Base-by-base conservation (phyloP, 306 rosid species). In the Acmispon strigosus region DNA sequence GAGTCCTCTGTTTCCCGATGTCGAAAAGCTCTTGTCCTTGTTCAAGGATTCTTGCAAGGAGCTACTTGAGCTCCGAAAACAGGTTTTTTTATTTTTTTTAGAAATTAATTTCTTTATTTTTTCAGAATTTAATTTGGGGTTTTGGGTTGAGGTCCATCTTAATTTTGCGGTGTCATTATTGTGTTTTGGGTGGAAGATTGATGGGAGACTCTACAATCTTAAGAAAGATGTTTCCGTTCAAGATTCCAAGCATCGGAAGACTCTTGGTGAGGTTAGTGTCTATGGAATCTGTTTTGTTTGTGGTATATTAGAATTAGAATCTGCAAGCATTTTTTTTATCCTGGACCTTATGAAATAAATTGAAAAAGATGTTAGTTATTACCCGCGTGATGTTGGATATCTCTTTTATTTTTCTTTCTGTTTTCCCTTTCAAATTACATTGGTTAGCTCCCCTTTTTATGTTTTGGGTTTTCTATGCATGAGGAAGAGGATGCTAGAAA, bases 1-100 rank as follows among this genome's bases (percentile, higher is more conserved):
- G 2, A 74, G 87, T 13, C 97, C 98, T 50, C 54, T 90, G 66
- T 94, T 94, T 69, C 97, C 96, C 0, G 96, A 94, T 68, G 98
- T 94, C 3, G 98, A 90, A 76, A 89, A 87, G 62, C 93, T 90
- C 49, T 79, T 89, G 66, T 82, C 95, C 45, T 44, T 94, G 83
- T 90, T 94, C 86, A 90, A 86, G 85, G 96, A 89, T 83, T 94
- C 98, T 47, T 86, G 89, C 72, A 86, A 90, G 78, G 98, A 94
- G 82, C 78, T 94, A 78, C 87, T 90, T 61, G 96, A 90, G 88
- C 97, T 94, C 54, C 92, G 90, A 13, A 90, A 85, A 77, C 98
- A 94, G 96, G 98, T 90, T 74, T 60, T 56, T 8, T 18, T 64
- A 56, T 13, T n/a, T n/a, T n/a, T 61, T 10, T 34, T 27, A 18